A percentile compares a stretch with the other conserved stretches of the same genome.
Conservation (phyloP, 352 stramenopile genomes). For the Phytophthora tubulina region DNA sequence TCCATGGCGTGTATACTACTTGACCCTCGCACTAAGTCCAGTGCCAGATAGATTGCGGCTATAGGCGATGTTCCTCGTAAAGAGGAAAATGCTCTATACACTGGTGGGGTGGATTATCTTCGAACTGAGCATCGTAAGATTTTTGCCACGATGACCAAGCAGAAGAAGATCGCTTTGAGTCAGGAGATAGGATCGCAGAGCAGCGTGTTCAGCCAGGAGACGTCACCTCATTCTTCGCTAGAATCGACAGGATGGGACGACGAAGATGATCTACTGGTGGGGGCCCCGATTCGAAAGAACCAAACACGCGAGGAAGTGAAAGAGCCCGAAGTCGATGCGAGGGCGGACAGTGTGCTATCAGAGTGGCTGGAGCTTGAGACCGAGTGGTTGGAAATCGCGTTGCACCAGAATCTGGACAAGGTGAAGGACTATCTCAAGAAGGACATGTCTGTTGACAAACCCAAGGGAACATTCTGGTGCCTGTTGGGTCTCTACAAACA, state of each 20-base stretch:
- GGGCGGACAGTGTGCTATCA: no score
- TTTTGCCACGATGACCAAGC: conserved; percentile 9
- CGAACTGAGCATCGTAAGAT: neutral
- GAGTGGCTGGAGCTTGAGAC: no score
- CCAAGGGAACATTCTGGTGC: neutral
- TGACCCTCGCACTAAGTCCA: neutral
- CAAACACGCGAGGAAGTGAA: no score
- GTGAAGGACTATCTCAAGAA: neutral
- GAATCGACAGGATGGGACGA: no score
- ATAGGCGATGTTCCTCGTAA: neutral
- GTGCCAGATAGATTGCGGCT: conserved; percentile 3
- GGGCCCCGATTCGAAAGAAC: no score
- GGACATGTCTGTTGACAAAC: neutral
- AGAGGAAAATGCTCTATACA: neutral
- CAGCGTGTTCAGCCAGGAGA: conserved; percentile 11
- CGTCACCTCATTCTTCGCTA: no score
- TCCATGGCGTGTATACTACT: conserved; percentile 9
- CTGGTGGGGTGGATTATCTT: neutral
- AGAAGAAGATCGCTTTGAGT: neutral
- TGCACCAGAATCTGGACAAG: no score
- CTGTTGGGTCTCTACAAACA: neutral
- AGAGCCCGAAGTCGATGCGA: no score
- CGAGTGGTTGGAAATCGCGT: no score
- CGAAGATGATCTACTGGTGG: no score
- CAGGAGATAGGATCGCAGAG: conserved; percentile 1